Conservation (phyloP, 2,329 filamentous ascomycete species). For the Ophiostoma sp. region DNA sequence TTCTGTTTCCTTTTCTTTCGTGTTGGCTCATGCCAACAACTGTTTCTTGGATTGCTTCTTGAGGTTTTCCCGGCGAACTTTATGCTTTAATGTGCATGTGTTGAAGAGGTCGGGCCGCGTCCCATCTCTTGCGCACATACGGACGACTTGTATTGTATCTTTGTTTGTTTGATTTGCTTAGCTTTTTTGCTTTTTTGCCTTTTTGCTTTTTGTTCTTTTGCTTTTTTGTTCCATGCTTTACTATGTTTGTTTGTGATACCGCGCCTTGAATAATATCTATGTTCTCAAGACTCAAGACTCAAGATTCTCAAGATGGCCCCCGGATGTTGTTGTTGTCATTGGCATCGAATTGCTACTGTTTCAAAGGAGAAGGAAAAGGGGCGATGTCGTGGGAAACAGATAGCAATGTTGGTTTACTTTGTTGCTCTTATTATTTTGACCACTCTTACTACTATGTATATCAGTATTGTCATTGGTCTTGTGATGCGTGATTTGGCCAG, state of each 20-base stretch:
- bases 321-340: background rate
- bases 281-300: background rate
- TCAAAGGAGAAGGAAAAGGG: background rate
- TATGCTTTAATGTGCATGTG: constrained; percentile 16
- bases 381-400: background rate
- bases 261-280: constrained; percentile 18
- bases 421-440: background rate
- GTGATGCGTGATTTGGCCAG: background rate
- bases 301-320: background rate
- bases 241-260: constrained; percentile 20
- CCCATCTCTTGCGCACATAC: constrained; percentile 2
- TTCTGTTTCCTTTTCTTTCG: constrained; percentile 13
- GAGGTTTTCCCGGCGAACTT: constrained; percentile 8
- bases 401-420: background rate
- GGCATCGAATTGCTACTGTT: background rate
- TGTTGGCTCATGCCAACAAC: background rate
- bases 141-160: constrained; percentile 12
- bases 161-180: constrained; percentile 12
- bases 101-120: background rate
- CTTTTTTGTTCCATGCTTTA: background rate
- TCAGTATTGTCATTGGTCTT: background rate
- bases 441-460: too few relatives aligned
- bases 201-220: constrained; percentile 13
- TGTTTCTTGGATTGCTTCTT: constrained; percentile 20
- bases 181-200: constrained; percentile 15